phyloP scores from a whole-genome alignment of 495 filamentous ascomycete genomes.

The Polyplosphaeria fusca region DNA sequence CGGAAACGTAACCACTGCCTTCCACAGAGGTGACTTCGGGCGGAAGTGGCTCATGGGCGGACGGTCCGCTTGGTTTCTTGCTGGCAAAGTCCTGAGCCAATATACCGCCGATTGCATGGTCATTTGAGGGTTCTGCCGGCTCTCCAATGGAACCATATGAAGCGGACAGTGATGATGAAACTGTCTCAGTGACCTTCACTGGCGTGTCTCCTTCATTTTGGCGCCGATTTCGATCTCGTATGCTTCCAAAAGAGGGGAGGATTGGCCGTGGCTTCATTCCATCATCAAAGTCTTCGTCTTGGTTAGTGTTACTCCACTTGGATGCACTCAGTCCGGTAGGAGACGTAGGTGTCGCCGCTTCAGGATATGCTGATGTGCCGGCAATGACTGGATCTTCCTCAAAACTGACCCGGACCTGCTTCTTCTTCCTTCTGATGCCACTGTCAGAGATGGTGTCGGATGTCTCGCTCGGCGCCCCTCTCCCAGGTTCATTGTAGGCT shows the following conservation, averaged over 20 bases:
- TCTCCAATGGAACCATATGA: conserved; percentile 30
- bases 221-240: conserved; percentile 49
- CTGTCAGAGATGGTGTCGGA: conserved; percentile 68
- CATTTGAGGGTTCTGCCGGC: conserved; percentile 52
- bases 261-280: conserved; percentile 71
- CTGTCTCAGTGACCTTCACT: conserved; percentile 45
- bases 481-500: conserved; percentile 26
- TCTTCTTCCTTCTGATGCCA: conserved; percentile 56
- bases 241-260: conserved; percentile 80
- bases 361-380: conserved; percentile 51
- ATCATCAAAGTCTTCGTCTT: conserved; percentile 58
- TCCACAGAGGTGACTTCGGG: conserved; percentile 66
- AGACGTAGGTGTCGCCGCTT: conserved; percentile 12
- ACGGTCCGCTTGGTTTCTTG: conserved; percentile 27
- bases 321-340: conserved; percentile 17
- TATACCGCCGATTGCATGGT: conserved; percentile 61
- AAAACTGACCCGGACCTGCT: conserved; percentile 77
- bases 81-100: conserved; percentile 52
- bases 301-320: conserved; percentile 15
- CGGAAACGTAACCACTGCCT: conserved; percentile 53
- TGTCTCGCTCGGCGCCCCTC: conserved; percentile 53
- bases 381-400: conserved; percentile 68
- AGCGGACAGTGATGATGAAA: conserved; percentile 34
- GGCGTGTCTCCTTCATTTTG: conserved; percentile 33
- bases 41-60: conserved; percentile 54